Percentiles rank a stretch among this genome's conserved stretches.
phyloP scores from a whole-genome alignment of 495 filamentous ascomycete species.

The Diplogelasinospora grovesii region DNA sequence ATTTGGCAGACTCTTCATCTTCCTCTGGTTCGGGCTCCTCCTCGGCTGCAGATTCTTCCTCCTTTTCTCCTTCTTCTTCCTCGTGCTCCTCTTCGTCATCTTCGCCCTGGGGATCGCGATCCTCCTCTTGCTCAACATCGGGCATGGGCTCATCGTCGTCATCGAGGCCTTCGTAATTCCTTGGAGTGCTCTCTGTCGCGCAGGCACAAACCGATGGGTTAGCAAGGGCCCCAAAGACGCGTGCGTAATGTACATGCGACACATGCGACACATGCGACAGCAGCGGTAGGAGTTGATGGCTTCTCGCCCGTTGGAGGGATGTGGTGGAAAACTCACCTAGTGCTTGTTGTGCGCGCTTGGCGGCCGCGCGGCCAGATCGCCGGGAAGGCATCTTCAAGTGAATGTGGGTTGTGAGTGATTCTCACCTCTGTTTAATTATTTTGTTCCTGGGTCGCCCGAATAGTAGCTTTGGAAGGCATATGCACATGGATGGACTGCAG shows the following conservation, averaged over 20 bases:
- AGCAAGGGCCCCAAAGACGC: constrained; percentile 5
- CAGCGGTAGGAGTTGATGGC: neutral
- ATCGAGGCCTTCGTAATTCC: constrained; percentile 40
- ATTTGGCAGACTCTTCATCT: constrained; percentile 40
- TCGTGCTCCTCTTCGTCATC: constrained; percentile 29
- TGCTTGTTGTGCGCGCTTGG: constrained; percentile 27
- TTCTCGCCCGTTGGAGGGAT: neutral
- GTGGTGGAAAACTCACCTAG: constrained; percentile 17
- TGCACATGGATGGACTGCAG: too few relatives aligned
- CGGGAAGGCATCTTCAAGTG: constrained; percentile 20
- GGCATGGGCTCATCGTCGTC: constrained; percentile 47
- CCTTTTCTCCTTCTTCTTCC: constrained; percentile 25
- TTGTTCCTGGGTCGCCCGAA: neutral
- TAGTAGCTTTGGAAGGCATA: too few relatives aligned
- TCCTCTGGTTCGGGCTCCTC: constrained; percentile 33
- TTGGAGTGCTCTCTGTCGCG: constrained; percentile 46
- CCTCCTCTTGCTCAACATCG: constrained; percentile 37
- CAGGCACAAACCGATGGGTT: constrained; percentile 1
- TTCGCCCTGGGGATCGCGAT: constrained; percentile 29
- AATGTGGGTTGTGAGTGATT: neutral
- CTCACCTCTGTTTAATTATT: constrained; percentile 1
- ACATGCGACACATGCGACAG: neutral
- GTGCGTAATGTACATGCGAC: neutral
- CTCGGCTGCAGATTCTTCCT: constrained; percentile 35
- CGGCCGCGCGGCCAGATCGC: constrained; percentile 26